These are phyloP conservation scores for Schizophyllum amplum DNA, from an alignment of 1,284 basidiomycete genomes.

Conservation along the genomic window DNA sequence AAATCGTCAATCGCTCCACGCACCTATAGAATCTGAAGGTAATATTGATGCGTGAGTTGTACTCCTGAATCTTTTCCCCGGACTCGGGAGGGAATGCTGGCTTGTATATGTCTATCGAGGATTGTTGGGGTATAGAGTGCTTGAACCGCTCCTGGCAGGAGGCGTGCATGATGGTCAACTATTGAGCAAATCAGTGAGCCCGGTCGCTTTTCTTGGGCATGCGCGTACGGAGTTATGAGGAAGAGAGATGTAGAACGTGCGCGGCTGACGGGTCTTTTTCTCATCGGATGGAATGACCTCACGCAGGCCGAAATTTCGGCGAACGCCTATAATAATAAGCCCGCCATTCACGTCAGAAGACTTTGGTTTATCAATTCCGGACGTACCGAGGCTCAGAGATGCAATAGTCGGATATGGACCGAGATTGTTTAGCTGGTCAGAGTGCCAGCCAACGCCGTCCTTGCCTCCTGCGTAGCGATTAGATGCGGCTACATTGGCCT, in stretches of 20 bases:
- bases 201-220: not conserved
- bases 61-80: slow-evolving; percentile 31
- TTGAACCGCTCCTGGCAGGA: slow-evolving; percentile 89
- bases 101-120: slow-evolving; percentile 67
- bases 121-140: slow-evolving; percentile 71
- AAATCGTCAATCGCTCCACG: not conserved
- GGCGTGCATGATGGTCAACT: slow-evolving; percentile 90
- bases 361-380: not conserved
- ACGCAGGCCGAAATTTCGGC: slow-evolving; percentile 69
- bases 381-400: slow-evolving; percentile 79
- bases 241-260: slow-evolving; percentile 80
- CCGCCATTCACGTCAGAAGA: slow-evolving; percentile 7
- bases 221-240: slow-evolving; percentile 72
- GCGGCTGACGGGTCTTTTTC: slow-evolving; percentile 41
- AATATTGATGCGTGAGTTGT: slow-evolving; percentile 78
- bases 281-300: slow-evolving; percentile 63
- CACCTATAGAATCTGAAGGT: slow-evolving; percentile 74
- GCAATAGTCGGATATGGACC: slow-evolving; percentile 93
- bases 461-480: slow-evolving; percentile 86
- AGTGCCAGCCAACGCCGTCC: slow-evolving; percentile 83
- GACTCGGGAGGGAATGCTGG: slow-evolving; percentile 47
- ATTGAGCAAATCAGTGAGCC: not conserved
- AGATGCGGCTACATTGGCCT: slow-evolving; percentile 85
- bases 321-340: slow-evolving; percentile 43
- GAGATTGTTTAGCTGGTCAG: slow-evolving; percentile 73